Percentiles rank a stretch among this genome's conserved stretches.
These are phyloP conservation scores for Bigelowiella natans DNA, from an alignment of 78 protist species.

Conservation along the genomic window DNA sequence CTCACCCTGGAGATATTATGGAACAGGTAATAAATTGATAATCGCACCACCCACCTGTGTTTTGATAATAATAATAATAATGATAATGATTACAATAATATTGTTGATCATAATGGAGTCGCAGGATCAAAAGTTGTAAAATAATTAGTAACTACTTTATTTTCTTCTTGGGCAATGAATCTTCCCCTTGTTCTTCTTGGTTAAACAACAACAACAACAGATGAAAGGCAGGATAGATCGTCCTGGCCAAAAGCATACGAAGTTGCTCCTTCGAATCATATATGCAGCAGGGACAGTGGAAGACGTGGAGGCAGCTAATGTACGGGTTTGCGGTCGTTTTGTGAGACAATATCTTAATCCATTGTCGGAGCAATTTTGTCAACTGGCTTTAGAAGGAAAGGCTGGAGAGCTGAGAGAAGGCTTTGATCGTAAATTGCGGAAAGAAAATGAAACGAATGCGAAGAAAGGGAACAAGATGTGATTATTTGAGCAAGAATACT, in stretches of 20 bases:
- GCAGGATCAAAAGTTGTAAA: too few relatives aligned
- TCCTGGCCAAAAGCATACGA: slow-evolving; percentile 15
- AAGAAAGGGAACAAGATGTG: too few relatives aligned
- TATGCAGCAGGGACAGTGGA: slow-evolving; percentile 25
- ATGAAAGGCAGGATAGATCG: slow-evolving; percentile 31
- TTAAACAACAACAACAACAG: slow-evolving; percentile 15
- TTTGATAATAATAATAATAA: too few relatives aligned
- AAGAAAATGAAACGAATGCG: too few relatives aligned
- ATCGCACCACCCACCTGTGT: too few relatives aligned
- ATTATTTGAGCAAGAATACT: too few relatives aligned
- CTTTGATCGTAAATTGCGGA: background rate
- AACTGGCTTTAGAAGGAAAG: background rate
- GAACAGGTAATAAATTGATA: too few relatives aligned
- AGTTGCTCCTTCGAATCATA: background rate
- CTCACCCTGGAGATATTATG: slow-evolving; percentile 21
- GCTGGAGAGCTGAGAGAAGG: background rate
- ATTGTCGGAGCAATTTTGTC: background rate
- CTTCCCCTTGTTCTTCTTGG: too few relatives aligned
- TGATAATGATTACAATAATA: too few relatives aligned
- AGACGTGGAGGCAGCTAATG: slow-evolving; percentile 31
- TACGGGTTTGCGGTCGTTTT: slow-evolving; percentile 28
- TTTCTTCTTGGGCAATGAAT: too few relatives aligned
- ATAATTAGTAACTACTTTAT: too few relatives aligned
- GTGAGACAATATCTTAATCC: slow-evolving; percentile 29
- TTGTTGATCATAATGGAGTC: too few relatives aligned